Percentiles rank a stretch among this genome's conserved stretches.
These are phyloP conservation scores for Neopestalotiopsis sp. DNA, from an alignment of 2,329 filamentous ascomycete species.

Conservation along the genomic window DNA sequence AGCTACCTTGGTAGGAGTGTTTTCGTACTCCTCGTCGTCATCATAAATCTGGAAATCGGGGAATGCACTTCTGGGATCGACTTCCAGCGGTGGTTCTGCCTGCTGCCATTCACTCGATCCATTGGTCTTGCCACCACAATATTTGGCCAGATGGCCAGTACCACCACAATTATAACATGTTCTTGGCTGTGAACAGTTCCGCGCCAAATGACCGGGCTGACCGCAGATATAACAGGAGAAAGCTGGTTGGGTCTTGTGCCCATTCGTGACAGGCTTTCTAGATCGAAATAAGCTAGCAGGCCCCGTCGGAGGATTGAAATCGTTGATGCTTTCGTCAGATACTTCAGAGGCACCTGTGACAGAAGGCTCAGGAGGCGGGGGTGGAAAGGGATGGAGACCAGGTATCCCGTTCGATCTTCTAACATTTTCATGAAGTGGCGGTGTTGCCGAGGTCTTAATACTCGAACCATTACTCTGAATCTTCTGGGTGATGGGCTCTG, in stretches of 20 bases:
- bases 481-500: neutral
- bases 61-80: neutral
- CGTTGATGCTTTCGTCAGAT: neutral
- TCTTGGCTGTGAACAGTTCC: slow-evolving; percentile 9
- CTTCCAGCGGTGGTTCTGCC: neutral
- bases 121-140: slow-evolving; percentile 6
- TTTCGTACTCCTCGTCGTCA: neutral
- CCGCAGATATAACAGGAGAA: slow-evolving; percentile 15
- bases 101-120: neutral
- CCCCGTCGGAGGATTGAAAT: neutral
- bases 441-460: neutral
- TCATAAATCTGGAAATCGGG: neutral
- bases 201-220: slow-evolving; percentile 1
- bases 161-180: slow-evolving; percentile 15
- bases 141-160: slow-evolving; percentile 9
- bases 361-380: neutral
- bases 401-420: slow-evolving; percentile 1
- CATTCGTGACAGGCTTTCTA: slow-evolving; percentile 1
- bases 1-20: neutral
- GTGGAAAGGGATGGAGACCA: slow-evolving; percentile 12
- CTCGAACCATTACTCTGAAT: neutral
- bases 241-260: neutral
- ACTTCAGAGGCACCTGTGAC: neutral
- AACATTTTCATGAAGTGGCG: neutral
- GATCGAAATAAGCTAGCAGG: neutral